Conservation (phyloP, 1,139 yeast genomes). For the Lizanozyma gosingica region DNA sequence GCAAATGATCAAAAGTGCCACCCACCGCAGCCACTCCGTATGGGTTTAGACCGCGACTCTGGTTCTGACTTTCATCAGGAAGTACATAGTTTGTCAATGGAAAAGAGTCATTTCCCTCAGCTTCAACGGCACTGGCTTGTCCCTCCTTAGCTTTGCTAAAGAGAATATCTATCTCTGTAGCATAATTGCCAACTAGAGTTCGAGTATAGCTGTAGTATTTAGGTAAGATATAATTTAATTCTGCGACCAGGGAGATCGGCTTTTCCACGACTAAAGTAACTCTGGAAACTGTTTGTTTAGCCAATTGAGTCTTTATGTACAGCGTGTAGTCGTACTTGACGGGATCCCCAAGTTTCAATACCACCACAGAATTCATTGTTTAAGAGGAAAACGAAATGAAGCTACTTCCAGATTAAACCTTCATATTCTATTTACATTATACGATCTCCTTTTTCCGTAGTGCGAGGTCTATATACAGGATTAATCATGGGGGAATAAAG, state of each 20-base stretch:
- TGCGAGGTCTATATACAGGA: too few species aligned
- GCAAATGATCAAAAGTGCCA: constrained; percentile 95
- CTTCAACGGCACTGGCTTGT: too few species aligned
- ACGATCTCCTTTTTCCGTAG: too few species aligned
- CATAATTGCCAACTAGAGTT: background rate
- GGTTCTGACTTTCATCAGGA: too few species aligned
- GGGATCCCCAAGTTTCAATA: background rate
- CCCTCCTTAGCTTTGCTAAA: too few species aligned
- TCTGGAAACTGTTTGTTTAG: background rate
- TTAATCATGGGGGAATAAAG: too few species aligned
- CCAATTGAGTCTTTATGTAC: background rate
- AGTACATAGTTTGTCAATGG: too few species aligned
- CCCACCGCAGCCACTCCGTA: constrained; percentile 52
- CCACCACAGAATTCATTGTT: too few species aligned
- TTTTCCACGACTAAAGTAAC: background rate
- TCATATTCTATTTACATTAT: too few species aligned
- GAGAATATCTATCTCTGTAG: background rate
- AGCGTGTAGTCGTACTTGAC: background rate
- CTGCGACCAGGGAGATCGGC: background rate
- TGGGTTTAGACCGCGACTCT: background rate
- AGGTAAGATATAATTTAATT: background rate
- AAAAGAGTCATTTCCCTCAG: too few species aligned
- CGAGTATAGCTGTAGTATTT: background rate
- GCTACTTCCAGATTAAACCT: too few species aligned
- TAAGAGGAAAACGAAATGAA: too few species aligned